Evolutionary conservation across 345 rosid genomes (phyloP).

Genomic region (Camelina sativa): DNA sequence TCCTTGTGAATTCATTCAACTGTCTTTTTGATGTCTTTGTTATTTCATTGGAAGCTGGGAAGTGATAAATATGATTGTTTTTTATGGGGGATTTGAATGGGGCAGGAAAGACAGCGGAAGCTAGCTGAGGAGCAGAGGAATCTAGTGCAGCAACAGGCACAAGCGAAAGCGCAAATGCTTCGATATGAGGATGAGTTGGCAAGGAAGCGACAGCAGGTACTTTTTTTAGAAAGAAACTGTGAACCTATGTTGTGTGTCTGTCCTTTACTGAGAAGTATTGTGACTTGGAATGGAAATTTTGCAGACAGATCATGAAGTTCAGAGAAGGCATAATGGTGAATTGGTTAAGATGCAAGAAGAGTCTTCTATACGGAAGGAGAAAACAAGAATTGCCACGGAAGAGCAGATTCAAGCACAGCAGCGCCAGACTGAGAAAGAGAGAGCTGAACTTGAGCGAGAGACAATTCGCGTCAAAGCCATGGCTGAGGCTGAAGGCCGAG

Average conservation of each 20-base stretch:
- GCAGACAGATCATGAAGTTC: constrained; percentile 95
- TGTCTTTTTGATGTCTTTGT: background rate
- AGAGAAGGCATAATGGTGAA: constrained; percentile 83
- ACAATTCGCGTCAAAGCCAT: constrained; percentile 93
- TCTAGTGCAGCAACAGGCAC: constrained; percentile 82
- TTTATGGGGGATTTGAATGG: constrained; percentile 37
- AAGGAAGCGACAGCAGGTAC: constrained; percentile 84
- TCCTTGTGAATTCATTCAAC: no score
- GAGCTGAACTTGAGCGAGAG: constrained; percentile 93
- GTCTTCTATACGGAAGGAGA: constrained; percentile 79
- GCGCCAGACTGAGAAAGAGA: constrained; percentile 96
- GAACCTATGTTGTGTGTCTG: background rate
- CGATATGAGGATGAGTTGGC: constrained; percentile 90
- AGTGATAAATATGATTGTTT: constrained; percentile 16
- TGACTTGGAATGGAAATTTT: constrained; percentile 32
- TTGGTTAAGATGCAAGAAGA: constrained; percentile 92
- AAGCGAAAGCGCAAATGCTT: constrained; percentile 75
- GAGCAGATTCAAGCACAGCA: constrained; percentile 97
- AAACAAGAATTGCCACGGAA: constrained; percentile 76
- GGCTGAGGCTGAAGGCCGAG: constrained; percentile 98
- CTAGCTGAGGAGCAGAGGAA: constrained; percentile 87
- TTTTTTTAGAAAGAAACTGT: background rate
- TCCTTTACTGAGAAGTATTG: constrained; percentile 16
- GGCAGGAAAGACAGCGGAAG: constrained; percentile 86
- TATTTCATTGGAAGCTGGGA: background rate